These are phyloP conservation scores for Ramalina intermedia DNA, from an alignment of 495 filamentous ascomycete species.

Conservation along the genomic window DNA sequence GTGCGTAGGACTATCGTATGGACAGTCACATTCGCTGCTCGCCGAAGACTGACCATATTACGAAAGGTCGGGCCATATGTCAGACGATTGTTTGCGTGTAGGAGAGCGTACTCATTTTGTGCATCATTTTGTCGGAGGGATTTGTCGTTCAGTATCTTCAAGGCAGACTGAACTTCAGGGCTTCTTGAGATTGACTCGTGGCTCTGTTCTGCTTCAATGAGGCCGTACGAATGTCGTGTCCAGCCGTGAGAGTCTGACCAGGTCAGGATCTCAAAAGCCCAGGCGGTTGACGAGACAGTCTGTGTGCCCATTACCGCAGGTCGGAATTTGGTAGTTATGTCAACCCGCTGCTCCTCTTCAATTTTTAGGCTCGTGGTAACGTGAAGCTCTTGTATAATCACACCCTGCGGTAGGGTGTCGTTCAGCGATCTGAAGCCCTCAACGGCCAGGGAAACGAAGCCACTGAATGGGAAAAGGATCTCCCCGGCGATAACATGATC, in stretches of 20 bases:
- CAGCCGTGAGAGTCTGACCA: constrained; percentile 24
- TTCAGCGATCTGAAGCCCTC: constrained; percentile 10
- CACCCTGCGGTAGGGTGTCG: background rate
- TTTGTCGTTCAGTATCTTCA: background rate
- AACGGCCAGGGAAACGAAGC: constrained; percentile 15
- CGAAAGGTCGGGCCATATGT: constrained; percentile 21
- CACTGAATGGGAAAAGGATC: constrained; percentile 11
- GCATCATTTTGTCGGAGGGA: constrained; percentile 19
- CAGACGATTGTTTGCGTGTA: constrained; percentile 13
- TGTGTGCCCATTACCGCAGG: constrained; percentile 15
- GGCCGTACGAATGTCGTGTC: constrained; percentile 26
- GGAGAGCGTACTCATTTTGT: too few relatives aligned
- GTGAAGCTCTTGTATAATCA: constrained; percentile 27
- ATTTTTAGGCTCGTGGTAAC: constrained; percentile 26
- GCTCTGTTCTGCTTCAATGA: constrained; percentile 1
- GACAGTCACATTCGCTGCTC: constrained; percentile 3
- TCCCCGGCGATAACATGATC: constrained; percentile 13
- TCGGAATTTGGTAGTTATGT: constrained; percentile 22
- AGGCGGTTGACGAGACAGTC: constrained; percentile 25
- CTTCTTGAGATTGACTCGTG: too few relatives aligned
- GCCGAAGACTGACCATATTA: constrained; percentile 6
- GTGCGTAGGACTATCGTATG: constrained; percentile 21
- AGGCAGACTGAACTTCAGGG: background rate
- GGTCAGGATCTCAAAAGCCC: constrained; percentile 27
- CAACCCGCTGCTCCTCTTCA: constrained; percentile 24